Percentiles rank a stretch among this genome's conserved stretches.
These are phyloP conservation scores for Fusarium humuli DNA, from an alignment of 2,329 filamentous ascomycete genomes.

Conservation along the genomic window DNA sequence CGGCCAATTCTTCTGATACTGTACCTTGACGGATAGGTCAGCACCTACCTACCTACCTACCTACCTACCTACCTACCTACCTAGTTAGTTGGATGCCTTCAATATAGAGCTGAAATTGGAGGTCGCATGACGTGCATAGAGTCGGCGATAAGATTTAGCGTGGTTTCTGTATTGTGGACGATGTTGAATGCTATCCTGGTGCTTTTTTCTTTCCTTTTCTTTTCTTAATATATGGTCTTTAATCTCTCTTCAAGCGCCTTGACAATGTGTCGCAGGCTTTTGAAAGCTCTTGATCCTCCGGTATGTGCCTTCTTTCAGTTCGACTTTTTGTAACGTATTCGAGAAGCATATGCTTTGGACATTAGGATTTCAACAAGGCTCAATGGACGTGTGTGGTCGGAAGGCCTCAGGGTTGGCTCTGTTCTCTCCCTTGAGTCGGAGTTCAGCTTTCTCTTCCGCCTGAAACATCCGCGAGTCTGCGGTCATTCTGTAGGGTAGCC, in stretches of 20 bases:
- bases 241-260: neutral
- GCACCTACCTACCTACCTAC: no score
- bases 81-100: neutral
- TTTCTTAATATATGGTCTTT: no score
- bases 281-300: neutral
- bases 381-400: neutral
- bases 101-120: neutral
- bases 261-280: constrained; percentile 2
- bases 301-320: neutral
- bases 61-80: no score
- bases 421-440: constrained; percentile 11
- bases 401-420: neutral
- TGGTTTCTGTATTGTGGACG: neutral
- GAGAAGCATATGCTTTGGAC: neutral
- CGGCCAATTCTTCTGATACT: neutral
- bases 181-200: neutral
- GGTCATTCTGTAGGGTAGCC: constrained; percentile 19
- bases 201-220: no score
- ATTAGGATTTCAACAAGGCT: neutral
- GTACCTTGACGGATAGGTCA: neutral
- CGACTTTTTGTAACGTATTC: neutral
- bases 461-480: constrained; percentile 12
- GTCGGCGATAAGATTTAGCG: neutral
- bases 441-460: constrained; percentile 1
- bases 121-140: neutral